Conservation (phyloP, 2,329 filamentous ascomycete species). For the Simplicillium aogashimaense region DNA sequence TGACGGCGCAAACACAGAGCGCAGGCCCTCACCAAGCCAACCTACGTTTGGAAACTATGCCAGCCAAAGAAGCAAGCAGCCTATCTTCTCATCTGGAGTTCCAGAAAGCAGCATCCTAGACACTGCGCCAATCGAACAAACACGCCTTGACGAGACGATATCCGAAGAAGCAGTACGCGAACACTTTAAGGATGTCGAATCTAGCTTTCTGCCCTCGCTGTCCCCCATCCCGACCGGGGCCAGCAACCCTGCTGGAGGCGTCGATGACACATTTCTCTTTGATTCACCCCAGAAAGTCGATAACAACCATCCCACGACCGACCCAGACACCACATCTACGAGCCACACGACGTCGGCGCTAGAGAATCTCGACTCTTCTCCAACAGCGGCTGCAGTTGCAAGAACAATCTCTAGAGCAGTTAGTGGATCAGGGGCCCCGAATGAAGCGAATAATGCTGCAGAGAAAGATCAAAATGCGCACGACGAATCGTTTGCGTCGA, state of each 20-base stretch:
- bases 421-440: conserved; percentile 29
- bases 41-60: no score
- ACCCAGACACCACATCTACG: conserved; percentile 16
- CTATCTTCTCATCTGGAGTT: no score
- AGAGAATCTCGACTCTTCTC: conserved; percentile 46
- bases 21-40: no score
- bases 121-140: conserved; percentile 21
- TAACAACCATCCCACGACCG: conserved; percentile 10
- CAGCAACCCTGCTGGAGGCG: conserved; percentile 22
- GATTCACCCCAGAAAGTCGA: conserved; percentile 31
- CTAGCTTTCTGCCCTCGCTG: conserved; percentile 50
- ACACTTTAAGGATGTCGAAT: conserved; percentile 55
- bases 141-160: conserved; percentile 31
- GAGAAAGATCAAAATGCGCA: conserved; percentile 15
- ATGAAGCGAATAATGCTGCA: conserved; percentile 2
- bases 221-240: conserved; percentile 44
- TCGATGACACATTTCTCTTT: conserved; percentile 52
- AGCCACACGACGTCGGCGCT: conserved; percentile 38
- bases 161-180: conserved; percentile 43
- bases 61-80: conserved; percentile 4
- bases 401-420: conserved; percentile 42
- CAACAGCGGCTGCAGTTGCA: conserved; percentile 43
- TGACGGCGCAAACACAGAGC: no score
- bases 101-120: conserved; percentile 29
- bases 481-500: conserved; percentile 20